Conservation (phyloP, 2,329 filamentous ascomycete genomes). For the Fusarium devonianum region DNA sequence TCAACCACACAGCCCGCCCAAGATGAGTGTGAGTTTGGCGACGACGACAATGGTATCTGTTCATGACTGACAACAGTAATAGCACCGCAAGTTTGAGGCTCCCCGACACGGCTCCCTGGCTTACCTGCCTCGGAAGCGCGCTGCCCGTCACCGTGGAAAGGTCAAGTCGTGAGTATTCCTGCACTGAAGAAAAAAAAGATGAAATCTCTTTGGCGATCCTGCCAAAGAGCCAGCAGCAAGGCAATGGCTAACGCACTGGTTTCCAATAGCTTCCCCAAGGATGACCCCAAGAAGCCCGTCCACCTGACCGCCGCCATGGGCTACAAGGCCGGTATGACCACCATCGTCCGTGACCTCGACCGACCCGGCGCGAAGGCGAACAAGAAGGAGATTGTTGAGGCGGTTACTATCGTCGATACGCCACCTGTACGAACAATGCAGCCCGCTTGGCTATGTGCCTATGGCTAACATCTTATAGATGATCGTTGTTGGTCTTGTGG, state of each 20-base stretch:
- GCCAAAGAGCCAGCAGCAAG: background rate
- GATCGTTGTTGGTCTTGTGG: conserved; percentile 99
- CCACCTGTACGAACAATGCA: conserved; percentile 93
- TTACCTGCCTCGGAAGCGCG: conserved; percentile 89
- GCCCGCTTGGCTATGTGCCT: conserved; percentile 78
- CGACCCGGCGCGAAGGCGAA: conserved; percentile 98
- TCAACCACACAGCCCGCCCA: conserved; percentile 49
- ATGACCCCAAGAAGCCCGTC: conserved; percentile 99
- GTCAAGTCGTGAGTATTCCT: conserved; percentile 86
- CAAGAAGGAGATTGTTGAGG: conserved; percentile 98
- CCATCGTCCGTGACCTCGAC: conserved; percentile 98
- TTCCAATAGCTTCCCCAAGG: conserved; percentile 94
- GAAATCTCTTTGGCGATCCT: conserved; percentile 3
- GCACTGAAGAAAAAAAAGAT: conserved; percentile 6
- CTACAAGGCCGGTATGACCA: conserved; percentile 99
- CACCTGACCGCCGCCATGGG: conserved; percentile 98
- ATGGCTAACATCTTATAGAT: conserved; percentile 84
- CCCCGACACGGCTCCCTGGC: conserved; percentile 95
- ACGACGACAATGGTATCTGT: conserved; percentile 42
- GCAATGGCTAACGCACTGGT: conserved; percentile 41
- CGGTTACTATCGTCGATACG: conserved; percentile 87
- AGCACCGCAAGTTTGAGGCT: conserved; percentile 74
- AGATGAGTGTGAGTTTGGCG: conserved; percentile 51
- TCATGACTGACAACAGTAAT: conserved; percentile 30
- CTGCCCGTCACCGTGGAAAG: conserved; percentile 92